Base-by-base conservation (phyloP, 768 basidiomycete species). In the Serendipita vermifera region DNA sequence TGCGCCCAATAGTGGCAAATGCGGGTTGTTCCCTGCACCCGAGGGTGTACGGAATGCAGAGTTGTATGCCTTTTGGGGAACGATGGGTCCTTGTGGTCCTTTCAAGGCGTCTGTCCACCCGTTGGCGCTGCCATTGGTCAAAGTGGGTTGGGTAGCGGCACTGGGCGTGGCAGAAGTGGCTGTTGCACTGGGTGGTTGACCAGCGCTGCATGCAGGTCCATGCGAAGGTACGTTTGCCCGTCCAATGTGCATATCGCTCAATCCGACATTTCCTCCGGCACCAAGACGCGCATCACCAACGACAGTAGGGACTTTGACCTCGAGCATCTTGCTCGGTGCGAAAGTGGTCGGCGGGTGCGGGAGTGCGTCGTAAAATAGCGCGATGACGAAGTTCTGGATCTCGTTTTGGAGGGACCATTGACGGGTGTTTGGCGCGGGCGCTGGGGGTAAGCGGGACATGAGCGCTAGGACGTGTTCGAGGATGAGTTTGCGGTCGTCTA, bases 1-100 rank as follows among this genome's bases (percentile, higher is more conserved):
- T 71, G 81, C 82, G 41, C 90, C 90, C 69, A 92, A 66, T 58
- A 81, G 72, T 2, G 88, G 87, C 33, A 72, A 65, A 55, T 75
- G 72, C 40, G 80, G 72, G 62, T 89, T 92, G 69, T 93, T 92
- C 65, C 70, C 68, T 3, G 80, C 78, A 5, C 90, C 90, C 66
- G 92, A 89, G 3, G 86, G 83, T 0, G 76, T 66, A 32, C 90
- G 80, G 57, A 36, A 29, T 35, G 33, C 29, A 4, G 5, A 24
- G 17, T 35, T n/a, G 55, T 48, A 27, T 7, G 26, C 32, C 22
- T 46, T 33, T 24, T 26, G 5, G 9, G 22, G 29, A 14, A 85
- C 81, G 20, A 80, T 76, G 46, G 81, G 79, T 5, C 33, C 24
- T 60, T 26, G 60, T 57, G 4, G 62, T 59, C 17, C 46, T 54